Evolutionary conservation across 192 early-diverging fungal genomes (phyloP).

Genomic region (Fimicolochytrium jonesii): DNA sequence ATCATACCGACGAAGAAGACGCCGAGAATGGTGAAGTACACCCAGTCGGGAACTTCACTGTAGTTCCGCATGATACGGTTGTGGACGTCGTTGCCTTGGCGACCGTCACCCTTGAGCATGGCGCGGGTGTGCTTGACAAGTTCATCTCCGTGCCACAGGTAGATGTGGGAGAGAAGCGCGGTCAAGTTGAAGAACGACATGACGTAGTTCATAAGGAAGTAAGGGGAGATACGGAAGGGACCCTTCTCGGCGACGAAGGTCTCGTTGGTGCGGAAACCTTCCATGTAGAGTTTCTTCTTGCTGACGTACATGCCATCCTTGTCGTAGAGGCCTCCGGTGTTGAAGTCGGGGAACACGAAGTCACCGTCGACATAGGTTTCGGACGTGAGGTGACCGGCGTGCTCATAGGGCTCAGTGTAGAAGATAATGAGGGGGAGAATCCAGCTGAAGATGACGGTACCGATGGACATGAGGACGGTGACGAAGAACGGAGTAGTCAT

Average conservation of each 20-base stretch:
- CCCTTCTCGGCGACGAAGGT: not conserved
- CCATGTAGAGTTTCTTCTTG: conserved; percentile 6
- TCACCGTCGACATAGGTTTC: not conserved
- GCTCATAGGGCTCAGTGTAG: not conserved
- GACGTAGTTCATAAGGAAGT: not conserved
- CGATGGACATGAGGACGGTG: not conserved
- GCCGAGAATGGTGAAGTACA: conserved; percentile 50
- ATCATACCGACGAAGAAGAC: conserved; percentile 41
- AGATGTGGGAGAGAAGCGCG: conserved; percentile 50
- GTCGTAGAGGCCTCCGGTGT: conserved; percentile 23
- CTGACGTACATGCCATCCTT: not conserved
- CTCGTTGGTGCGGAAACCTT: conserved; percentile 41
- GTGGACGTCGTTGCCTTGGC: conserved; percentile 61
- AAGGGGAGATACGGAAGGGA: conserved; percentile 1
- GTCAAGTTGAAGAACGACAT: conserved; percentile 27
- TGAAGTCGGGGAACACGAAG: too few species aligned
- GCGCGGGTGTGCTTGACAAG: conserved; percentile 40
- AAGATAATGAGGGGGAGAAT: conserved; percentile 11
- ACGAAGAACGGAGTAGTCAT: not conserved
- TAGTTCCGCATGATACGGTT: conserved; percentile 66
- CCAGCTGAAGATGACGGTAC: conserved; percentile 12
- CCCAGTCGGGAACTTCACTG: conserved; percentile 60
- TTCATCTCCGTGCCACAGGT: conserved; percentile 54
- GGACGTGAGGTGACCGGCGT: not conserved
- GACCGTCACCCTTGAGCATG: conserved; percentile 17